phyloP scores from a whole-genome alignment of 345 rosid species.

The Luvunga scandens region DNA sequence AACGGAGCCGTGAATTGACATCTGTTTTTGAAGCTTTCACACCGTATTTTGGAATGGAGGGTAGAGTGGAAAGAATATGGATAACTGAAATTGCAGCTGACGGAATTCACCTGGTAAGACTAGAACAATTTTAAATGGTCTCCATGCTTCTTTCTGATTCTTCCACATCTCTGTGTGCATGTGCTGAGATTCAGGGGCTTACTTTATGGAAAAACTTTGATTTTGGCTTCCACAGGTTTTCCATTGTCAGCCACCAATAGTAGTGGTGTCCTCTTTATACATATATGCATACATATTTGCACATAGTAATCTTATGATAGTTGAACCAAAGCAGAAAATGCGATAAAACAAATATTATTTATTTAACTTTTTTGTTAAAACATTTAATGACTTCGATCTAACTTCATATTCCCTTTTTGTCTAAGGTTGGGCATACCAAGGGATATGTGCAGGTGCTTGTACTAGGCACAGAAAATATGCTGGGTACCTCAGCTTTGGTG shows the following conservation, averaged over 20 bases:
- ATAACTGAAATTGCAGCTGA: slow-evolving; percentile 87
- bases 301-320: background rate
- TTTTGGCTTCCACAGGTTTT: background rate
- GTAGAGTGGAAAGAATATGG: slow-evolving; percentile 87
- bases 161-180: background rate
- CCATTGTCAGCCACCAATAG: background rate
- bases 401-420: slow-evolving; percentile 8
- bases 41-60: slow-evolving; percentile 82
- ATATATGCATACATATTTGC: too few relatives aligned
- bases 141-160: background rate
- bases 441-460: slow-evolving; percentile 83
- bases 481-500: slow-evolving; percentile 71
- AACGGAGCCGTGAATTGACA: slow-evolving; percentile 88
- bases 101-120: slow-evolving; percentile 79
- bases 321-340: background rate
- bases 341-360: background rate
- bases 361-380: background rate
- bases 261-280: background rate
- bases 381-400: background rate
- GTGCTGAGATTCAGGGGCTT: background rate
- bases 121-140: slow-evolving; percentile 3
- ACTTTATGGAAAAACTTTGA: background rate
- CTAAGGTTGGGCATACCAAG: slow-evolving; percentile 94
- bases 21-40: slow-evolving; percentile 83
- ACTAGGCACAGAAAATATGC: slow-evolving; percentile 60